Conservation (phyloP, 2,329 filamentous ascomycete species). For the Trichoderma guizhouense region DNA sequence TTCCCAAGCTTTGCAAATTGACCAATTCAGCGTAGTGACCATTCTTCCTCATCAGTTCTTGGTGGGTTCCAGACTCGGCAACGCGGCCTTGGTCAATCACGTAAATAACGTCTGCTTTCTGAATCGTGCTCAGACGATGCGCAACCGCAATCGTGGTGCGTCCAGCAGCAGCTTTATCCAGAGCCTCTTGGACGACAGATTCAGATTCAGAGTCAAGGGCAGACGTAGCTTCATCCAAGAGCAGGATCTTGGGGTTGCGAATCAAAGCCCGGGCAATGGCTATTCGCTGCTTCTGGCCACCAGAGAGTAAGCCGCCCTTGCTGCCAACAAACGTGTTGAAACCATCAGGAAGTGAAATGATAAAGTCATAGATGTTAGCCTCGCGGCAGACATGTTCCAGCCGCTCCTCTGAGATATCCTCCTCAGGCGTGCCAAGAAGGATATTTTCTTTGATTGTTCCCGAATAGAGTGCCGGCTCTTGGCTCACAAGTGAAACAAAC, state of each 20-base stretch:
- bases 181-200: slow-evolving; percentile 74
- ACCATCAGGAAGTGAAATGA: slow-evolving; percentile 79
- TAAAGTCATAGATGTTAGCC: slow-evolving; percentile 90
- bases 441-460: slow-evolving; percentile 91
- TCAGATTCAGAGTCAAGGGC: slow-evolving; percentile 75
- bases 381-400: slow-evolving; percentile 80
- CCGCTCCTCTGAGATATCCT: slow-evolving; percentile 66
- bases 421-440: slow-evolving; percentile 67
- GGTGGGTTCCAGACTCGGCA: slow-evolving; percentile 79
- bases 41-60: slow-evolving; percentile 64
- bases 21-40: slow-evolving; percentile 77
- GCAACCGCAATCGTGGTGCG: slow-evolving; percentile 93
- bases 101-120: slow-evolving; percentile 91
- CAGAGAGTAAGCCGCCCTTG: slow-evolving; percentile 81
- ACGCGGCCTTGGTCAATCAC: slow-evolving; percentile 91
- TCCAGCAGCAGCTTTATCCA: slow-evolving; percentile 78
- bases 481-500: slow-evolving; percentile 81
- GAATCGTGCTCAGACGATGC: slow-evolving; percentile 86
- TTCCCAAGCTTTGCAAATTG: slow-evolving; percentile 73
- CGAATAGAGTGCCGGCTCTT: slow-evolving; percentile 93
- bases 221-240: slow-evolving; percentile 78
- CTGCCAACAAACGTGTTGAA: slow-evolving; percentile 82
- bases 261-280: slow-evolving; percentile 89
- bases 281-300: slow-evolving; percentile 92
- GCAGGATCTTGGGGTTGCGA: slow-evolving; percentile 82